phyloP scores from a whole-genome alignment of 139 green algal species.

The Tetraselmis striata region DNA sequence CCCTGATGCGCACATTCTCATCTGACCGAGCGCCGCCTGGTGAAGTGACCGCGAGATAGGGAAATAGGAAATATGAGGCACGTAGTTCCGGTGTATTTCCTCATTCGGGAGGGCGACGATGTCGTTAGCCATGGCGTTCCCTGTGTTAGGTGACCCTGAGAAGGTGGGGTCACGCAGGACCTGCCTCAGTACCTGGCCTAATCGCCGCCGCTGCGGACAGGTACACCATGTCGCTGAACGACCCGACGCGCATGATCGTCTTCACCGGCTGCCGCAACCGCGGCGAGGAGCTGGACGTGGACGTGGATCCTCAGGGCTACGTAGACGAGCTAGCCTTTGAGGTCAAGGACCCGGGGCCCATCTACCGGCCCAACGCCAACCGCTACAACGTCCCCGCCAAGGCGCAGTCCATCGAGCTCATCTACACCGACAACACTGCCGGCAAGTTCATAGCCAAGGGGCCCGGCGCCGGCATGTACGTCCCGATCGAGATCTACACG shows the following conservation, averaged over 20 bases:
- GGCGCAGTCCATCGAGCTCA: not conserved
- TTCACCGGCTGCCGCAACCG: not conserved
- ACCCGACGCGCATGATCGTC: not conserved
- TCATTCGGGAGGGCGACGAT: too few relatives aligned
- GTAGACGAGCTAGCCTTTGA: not conserved
- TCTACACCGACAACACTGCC: slow-evolving; percentile 6
- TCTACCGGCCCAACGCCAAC: not conserved
- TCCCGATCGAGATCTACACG: not conserved
- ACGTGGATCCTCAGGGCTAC: not conserved
- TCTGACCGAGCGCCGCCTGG: too few relatives aligned
- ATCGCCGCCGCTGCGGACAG: too few relatives aligned
- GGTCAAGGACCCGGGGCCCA: not conserved
- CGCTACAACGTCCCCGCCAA: not conserved
- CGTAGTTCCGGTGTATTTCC: too few relatives aligned
- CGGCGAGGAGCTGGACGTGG: not conserved
- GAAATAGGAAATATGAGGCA: too few relatives aligned
- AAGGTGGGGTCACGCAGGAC: too few relatives aligned
- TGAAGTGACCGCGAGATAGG: too few relatives aligned
- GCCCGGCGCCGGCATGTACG: not conserved
- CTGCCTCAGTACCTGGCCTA: too few relatives aligned
- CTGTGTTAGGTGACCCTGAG: too few relatives aligned
- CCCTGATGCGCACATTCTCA: too few relatives aligned
- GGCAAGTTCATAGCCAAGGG: not conserved
- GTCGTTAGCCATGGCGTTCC: too few relatives aligned
- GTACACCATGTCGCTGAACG: not conserved